Evolutionary conservation across 768 basidiomycete species (phyloP).

Genomic region (Termitomyces sp.): DNA sequence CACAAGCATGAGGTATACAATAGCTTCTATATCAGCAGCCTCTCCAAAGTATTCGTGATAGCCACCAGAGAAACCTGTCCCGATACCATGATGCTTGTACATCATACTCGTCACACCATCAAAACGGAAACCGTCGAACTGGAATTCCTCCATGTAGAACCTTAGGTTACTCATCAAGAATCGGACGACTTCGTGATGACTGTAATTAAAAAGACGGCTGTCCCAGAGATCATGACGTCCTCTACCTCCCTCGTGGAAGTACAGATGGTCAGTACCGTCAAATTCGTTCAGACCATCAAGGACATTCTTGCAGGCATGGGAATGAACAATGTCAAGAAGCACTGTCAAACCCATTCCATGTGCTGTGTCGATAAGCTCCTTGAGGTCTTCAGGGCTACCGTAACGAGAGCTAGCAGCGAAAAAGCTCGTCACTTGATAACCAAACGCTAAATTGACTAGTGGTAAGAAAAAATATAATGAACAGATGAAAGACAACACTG

Average conservation of each 20-base stretch:
- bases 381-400: slow-evolving; percentile 92
- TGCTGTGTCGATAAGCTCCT: slow-evolving; percentile 91
- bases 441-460: slow-evolving; percentile 64
- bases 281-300: slow-evolving; percentile 93
- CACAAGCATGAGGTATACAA: slow-evolving; percentile 96
- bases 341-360: slow-evolving; percentile 91
- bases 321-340: slow-evolving; percentile 95
- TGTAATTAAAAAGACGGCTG: slow-evolving; percentile 96
- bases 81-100: slow-evolving; percentile 97
- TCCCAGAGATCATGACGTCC: slow-evolving; percentile 98
- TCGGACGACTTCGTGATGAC: slow-evolving; percentile 86
- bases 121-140: slow-evolving; percentile 97
- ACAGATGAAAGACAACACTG: slow-evolving; percentile 21
- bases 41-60: slow-evolving; percentile 98
- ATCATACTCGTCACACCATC: slow-evolving; percentile 99
- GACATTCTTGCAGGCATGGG: slow-evolving; percentile 97
- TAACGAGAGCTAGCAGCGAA: slow-evolving; percentile 97
- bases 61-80: slow-evolving; percentile 94
- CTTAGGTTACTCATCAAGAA: slow-evolving; percentile 94
- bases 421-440: slow-evolving; percentile 97
- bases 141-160: slow-evolving; percentile 93
- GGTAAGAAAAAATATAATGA: background rate
- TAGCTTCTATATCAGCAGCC: slow-evolving; percentile 77
- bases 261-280: slow-evolving; percentile 95
- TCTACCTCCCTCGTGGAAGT: slow-evolving; percentile 92